phyloP scores from a whole-genome alignment of 768 basidiomycete genomes.

The Trametes villosa region DNA sequence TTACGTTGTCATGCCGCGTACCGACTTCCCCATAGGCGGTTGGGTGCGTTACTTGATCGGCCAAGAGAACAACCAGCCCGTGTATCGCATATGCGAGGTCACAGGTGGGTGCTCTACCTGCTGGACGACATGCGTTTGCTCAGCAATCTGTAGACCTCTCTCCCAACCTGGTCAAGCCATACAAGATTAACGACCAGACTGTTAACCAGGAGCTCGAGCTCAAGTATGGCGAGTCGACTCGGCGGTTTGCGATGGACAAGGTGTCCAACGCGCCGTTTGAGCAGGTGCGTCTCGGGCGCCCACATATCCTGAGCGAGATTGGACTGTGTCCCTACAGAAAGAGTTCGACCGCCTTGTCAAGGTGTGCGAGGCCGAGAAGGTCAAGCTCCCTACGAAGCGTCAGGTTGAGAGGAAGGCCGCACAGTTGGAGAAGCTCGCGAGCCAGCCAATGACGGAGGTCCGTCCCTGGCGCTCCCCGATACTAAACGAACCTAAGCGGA shows the following conservation, averaged over 20 bases:
- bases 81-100: conserved; percentile 87
- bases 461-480: no score
- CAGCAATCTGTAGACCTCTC: conserved; percentile 48
- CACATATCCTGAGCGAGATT: neutral
- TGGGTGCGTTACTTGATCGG: conserved; percentile 90
- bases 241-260: conserved; percentile 77
- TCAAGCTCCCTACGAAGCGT: conserved; percentile 70
- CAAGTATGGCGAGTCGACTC: conserved; percentile 71
- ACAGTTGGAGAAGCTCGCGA: conserved; percentile 61
- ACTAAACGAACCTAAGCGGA: no score
- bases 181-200: conserved; percentile 67
- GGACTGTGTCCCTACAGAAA: conserved; percentile 47
- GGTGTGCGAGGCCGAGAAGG: conserved; percentile 51
- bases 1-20: conserved; percentile 1
- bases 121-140: neutral
- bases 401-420: conserved; percentile 67
- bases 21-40: conserved; percentile 53
- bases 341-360: conserved; percentile 69
- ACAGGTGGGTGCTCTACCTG: conserved; percentile 53
- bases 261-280: conserved; percentile 77
- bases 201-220: conserved; percentile 75
- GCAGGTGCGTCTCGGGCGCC: conserved; percentile 49
- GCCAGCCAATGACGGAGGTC: conserved; percentile 81
- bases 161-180: conserved; percentile 60
- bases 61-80: conserved; percentile 46